phyloP scores from a whole-genome alignment of 2,329 filamentous ascomycete genomes.

The Fusarium humuli region DNA sequence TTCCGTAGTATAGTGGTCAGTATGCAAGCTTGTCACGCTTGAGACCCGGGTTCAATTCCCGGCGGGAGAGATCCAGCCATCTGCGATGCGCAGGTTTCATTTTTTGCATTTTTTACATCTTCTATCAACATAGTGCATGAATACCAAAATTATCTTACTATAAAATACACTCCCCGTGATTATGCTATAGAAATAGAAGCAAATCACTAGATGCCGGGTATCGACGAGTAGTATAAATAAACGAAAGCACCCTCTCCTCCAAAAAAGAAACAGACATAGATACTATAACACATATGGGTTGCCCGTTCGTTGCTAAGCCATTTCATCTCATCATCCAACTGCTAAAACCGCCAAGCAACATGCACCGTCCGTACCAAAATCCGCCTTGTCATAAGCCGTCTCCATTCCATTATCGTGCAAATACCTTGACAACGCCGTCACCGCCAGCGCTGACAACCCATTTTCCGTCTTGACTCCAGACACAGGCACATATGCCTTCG shows the following conservation, averaged over 20 bases:
- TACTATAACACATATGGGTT: slow-evolving; percentile 37
- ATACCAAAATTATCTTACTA: slow-evolving; percentile 10
- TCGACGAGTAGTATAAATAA: slow-evolving; percentile 50
- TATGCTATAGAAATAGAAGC: slow-evolving; percentile 15
- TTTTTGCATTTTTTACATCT: background rate
- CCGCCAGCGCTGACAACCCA: slow-evolving; percentile 96
- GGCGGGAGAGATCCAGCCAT: slow-evolving; percentile 41
- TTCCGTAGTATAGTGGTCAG: slow-evolving; percentile 44
- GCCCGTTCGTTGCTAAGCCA: slow-evolving; percentile 20
- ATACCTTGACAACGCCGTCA: slow-evolving; percentile 96
- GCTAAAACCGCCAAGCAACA: slow-evolving; percentile 27
- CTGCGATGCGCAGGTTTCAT: slow-evolving; percentile 13
- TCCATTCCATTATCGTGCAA: slow-evolving; percentile 56
- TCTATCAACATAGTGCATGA: background rate
- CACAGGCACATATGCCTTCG: slow-evolving; percentile 92
- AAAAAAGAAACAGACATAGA: slow-evolving; percentile 18
- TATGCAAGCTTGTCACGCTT: slow-evolving; percentile 44
- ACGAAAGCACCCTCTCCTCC: slow-evolving; percentile 30
- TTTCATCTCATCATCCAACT: slow-evolving; percentile 31
- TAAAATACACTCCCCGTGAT: slow-evolving; percentile 21
- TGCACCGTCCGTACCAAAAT: slow-evolving; percentile 21
- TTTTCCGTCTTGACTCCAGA: slow-evolving; percentile 94
- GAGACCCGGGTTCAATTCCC: slow-evolving; percentile 44
- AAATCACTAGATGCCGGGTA: slow-evolving; percentile 49
- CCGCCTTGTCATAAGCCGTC: slow-evolving; percentile 19